Conservation (phyloP, 345 rosid species). For the Eucalyptus globulus region DNA sequence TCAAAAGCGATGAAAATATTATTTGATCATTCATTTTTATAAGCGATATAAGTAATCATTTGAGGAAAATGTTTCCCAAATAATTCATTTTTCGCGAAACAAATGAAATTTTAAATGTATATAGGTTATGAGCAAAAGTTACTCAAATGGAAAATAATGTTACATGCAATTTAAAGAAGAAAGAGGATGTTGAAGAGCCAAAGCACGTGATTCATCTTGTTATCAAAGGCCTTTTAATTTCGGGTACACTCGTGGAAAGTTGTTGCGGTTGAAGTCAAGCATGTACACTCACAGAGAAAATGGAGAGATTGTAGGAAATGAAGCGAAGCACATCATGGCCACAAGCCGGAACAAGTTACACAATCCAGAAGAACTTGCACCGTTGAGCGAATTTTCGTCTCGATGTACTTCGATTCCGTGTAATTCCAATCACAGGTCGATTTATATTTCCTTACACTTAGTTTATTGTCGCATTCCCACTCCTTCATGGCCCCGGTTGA, state of each 20-base stretch:
- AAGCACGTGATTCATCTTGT: background rate
- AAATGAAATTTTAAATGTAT: background rate
- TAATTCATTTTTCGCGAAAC: fast-evolving
- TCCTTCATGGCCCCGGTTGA: background rate
- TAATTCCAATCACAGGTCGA: background rate
- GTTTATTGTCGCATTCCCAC: background rate
- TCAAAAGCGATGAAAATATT: background rate
- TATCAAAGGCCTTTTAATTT: background rate
- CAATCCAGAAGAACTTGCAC: background rate
- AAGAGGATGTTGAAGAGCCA: background rate
- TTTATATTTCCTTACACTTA: background rate
- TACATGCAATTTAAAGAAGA: background rate
- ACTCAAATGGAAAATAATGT: background rate
- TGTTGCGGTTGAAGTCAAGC: background rate
- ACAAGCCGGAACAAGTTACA: background rate
- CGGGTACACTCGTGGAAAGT: background rate
- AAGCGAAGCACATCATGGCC: background rate
- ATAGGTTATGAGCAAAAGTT: background rate
- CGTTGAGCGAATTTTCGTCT: background rate
- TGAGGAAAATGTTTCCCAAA: fast-evolving
- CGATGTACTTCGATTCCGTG: background rate
- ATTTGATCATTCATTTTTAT: too few relatives aligned
- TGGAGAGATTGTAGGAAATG: background rate
- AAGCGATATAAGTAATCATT: too few relatives aligned
- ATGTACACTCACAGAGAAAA: background rate